Conservation (phyloP, 2,329 filamentous ascomycete species). For the Ascochyta pisi region DNA sequence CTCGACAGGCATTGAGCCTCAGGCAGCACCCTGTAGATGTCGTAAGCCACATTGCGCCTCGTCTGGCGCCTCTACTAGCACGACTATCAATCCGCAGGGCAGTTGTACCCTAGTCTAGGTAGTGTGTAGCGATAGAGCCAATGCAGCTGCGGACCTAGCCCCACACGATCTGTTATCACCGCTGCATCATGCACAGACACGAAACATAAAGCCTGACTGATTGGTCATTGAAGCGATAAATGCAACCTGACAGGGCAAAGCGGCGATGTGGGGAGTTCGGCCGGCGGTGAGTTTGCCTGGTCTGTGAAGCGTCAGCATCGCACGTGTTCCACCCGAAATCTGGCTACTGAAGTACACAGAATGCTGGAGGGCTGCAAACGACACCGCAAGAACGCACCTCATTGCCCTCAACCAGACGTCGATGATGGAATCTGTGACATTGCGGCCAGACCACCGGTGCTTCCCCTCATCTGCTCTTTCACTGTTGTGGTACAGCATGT, state of each 20-base stretch:
- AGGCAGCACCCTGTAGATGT: not conserved
- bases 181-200: constrained; percentile 6
- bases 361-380: constrained; percentile 3
- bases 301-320: constrained; percentile 16
- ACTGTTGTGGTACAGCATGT: not conserved
- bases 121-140: constrained; percentile 6
- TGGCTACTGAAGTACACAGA: not conserved
- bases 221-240: constrained; percentile 1
- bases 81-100: not conserved
- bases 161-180: constrained; percentile 8
- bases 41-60: constrained; percentile 2
- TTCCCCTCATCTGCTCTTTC: not conserved
- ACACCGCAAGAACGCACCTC: constrained; percentile 1
- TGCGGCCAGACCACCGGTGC: not conserved
- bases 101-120: constrained; percentile 1
- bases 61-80: not conserved
- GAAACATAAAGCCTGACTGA: not conserved
- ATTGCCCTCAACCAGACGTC: not conserved
- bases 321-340: constrained; percentile 12
- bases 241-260: constrained; percentile 9
- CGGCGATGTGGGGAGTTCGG: constrained; percentile 9
- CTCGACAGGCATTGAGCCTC: not conserved
- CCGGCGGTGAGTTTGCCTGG: constrained; percentile 17
- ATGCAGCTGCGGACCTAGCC: constrained; percentile 4
- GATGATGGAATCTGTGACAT: not conserved